phyloP scores from a whole-genome alignment of 306 rosid species.

The Cucurbita pepo region DNA sequence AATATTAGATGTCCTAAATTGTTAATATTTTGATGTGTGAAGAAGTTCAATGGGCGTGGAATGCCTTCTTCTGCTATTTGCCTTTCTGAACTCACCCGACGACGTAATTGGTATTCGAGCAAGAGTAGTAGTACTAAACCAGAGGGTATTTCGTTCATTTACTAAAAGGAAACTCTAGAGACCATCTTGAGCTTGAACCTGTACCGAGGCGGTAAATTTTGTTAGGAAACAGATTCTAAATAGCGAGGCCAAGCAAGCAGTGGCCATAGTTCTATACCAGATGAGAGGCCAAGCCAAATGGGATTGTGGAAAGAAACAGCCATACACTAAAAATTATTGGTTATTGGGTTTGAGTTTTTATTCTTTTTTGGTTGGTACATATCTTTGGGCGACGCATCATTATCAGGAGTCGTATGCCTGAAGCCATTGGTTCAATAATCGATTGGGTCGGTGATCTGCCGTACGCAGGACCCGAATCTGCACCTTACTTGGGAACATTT shows the following conservation, averaged over 20 bases:
- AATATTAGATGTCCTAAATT: neutral
- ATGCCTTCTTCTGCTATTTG: neutral
- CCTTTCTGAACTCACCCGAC: neutral
- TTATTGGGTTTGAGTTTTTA: neutral
- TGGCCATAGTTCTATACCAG: neutral
- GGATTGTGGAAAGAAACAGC: neutral
- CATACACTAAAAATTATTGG: neutral
- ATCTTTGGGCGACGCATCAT: neutral
- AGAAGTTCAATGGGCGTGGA: neutral
- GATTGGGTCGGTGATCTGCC: neutral
- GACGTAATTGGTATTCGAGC: neutral
- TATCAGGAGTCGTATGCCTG: neutral
- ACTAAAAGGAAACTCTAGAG: neutral
- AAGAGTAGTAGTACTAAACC: neutral
- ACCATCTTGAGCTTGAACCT: neutral
- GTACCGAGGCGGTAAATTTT: neutral
- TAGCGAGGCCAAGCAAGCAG: neutral
- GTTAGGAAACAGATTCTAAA: neutral
- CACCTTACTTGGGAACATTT: neutral
- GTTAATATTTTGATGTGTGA: neutral
- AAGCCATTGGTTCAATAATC: neutral
- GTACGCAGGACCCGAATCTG: neutral
- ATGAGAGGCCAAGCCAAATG: neutral
- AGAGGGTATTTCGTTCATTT: neutral
- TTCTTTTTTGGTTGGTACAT: neutral